Evolutionary conservation across 495 filamentous ascomycete genomes (phyloP).

Genomic region (Cladorrhinum samala): DNA sequence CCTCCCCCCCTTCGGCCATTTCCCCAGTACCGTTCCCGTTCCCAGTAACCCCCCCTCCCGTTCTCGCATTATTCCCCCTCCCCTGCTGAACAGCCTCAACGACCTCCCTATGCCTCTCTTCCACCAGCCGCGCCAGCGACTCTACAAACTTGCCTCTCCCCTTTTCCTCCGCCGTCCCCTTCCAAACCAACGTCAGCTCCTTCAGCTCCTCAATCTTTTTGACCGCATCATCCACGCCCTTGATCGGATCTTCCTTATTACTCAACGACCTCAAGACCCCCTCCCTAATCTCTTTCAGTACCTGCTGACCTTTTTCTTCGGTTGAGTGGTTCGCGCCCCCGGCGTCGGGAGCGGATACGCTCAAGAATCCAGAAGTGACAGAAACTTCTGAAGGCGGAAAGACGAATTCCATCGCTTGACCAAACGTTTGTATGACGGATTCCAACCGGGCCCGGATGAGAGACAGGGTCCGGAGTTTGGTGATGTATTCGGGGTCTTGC

Average conservation of each 20-base stretch:
- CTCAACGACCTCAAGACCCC: slow-evolving; percentile 40
- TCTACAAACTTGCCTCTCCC: slow-evolving; percentile 78
- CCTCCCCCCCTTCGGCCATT: background rate
- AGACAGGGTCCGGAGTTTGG: slow-evolving; percentile 72
- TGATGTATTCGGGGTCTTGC: slow-evolving; percentile 63
- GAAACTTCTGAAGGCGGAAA: slow-evolving; percentile 74
- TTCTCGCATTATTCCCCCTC: slow-evolving; percentile 16
- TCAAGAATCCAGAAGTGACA: slow-evolving; percentile 69
- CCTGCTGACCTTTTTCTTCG: slow-evolving; percentile 74
- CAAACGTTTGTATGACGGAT: slow-evolving; percentile 80
- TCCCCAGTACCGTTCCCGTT: slow-evolving; percentile 29
- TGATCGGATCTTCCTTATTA: slow-evolving; percentile 40
- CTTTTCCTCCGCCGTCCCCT: slow-evolving; percentile 87
- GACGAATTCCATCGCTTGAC: slow-evolving; percentile 88
- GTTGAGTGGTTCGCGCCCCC: slow-evolving; percentile 55
- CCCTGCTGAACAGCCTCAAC: slow-evolving; percentile 43
- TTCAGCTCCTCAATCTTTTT: slow-evolving; percentile 66
- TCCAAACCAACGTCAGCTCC: slow-evolving; percentile 73
- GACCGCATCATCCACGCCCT: slow-evolving; percentile 61
- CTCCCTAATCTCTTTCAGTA: slow-evolving; percentile 56
- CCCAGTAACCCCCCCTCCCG: slow-evolving; percentile 19
- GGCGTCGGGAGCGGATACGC: slow-evolving; percentile 70
- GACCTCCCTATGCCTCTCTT: slow-evolving; percentile 52
- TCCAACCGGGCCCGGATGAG: slow-evolving; percentile 77
- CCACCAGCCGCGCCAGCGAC: slow-evolving; percentile 57